Conservation (phyloP, 495 filamentous ascomycete species). For the Tuber brumale region DNA sequence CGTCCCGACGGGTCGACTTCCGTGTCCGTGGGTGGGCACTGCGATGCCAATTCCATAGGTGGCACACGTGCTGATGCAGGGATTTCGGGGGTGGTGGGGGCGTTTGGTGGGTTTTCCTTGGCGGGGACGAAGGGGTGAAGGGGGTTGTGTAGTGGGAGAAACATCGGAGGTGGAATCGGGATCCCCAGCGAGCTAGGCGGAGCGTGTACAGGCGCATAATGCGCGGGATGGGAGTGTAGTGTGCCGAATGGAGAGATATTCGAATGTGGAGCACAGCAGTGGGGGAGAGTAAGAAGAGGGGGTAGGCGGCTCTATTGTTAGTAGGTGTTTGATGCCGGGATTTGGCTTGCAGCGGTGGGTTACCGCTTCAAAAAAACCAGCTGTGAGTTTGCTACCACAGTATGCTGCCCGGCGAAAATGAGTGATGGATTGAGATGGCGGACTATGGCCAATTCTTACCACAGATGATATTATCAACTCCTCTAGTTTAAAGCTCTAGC, state of each 20-base stretch:
- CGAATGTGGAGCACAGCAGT: not conserved
- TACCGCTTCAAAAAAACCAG: not conserved
- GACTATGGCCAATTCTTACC: not conserved
- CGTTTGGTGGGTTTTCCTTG: not conserved
- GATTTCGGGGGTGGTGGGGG: constrained; percentile 6
- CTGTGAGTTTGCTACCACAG: not conserved
- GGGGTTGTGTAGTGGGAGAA: not conserved
- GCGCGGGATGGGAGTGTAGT: constrained; percentile 8
- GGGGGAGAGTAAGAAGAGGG: not conserved
- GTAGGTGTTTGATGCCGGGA: not conserved
- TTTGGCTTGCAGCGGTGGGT: not conserved
- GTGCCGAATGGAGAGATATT: not conserved
- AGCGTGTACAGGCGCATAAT: constrained; percentile 27
- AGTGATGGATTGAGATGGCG: not conserved
- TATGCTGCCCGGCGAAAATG: not conserved
- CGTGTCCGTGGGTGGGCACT: constrained; percentile 5
- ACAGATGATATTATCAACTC: not conserved
- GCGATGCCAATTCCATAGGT: not conserved
- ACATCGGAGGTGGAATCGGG: not conserved
- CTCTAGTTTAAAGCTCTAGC: not conserved
- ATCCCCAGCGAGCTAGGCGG: constrained; percentile 12
- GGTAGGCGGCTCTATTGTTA: not conserved
- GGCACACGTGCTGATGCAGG: constrained; percentile 1
- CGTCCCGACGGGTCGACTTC: not conserved
- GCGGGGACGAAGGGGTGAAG: not conserved